Conservation (phyloP, 495 filamentous ascomycete species). For the Cryomyces minteri region DNA sequence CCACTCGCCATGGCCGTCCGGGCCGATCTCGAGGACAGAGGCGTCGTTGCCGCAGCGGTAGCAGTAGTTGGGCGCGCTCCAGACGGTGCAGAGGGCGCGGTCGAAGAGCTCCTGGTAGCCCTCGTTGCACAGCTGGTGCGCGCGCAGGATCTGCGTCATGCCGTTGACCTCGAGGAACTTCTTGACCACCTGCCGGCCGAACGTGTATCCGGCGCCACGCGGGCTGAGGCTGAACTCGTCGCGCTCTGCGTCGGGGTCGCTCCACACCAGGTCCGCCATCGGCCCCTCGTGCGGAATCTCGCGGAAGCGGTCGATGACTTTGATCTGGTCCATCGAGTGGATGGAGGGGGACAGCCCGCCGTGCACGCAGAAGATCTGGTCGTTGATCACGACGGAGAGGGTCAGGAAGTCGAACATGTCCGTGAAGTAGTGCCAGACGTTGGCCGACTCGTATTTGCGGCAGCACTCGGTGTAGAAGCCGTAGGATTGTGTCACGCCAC, state of each 20-base stretch:
- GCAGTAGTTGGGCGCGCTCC: conserved; percentile 97
- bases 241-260: conserved; percentile 83
- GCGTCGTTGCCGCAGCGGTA: conserved; percentile 97
- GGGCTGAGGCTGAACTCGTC: conserved; percentile 94
- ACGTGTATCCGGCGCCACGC: conserved; percentile 88
- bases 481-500: conserved; percentile 95
- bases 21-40: conserved; percentile 87
- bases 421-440: conserved; percentile 98
- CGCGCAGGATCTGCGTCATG: conserved; percentile 91
- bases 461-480: conserved; percentile 98
- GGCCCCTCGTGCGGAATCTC: conserved; percentile 97
- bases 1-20: conserved; percentile 78
- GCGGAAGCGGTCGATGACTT: conserved; percentile 95
- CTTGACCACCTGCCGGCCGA: conserved; percentile 89
- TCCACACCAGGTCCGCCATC: conserved; percentile 99
- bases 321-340: conserved; percentile 97
- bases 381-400: conserved; percentile 89
- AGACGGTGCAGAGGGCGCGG: conserved; percentile 84
- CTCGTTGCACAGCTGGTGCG: conserved; percentile 94
- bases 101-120: conserved; percentile 93
- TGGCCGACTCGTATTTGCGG: conserved; percentile 93
- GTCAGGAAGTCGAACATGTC: conserved; percentile 99
- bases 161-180: conserved; percentile 94
- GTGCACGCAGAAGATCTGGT: conserved; percentile 98
- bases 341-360: conserved; percentile 90